Base-by-base conservation (phyloP, 495 filamentous ascomycete genomes). In the Podospora didyma region DNA sequence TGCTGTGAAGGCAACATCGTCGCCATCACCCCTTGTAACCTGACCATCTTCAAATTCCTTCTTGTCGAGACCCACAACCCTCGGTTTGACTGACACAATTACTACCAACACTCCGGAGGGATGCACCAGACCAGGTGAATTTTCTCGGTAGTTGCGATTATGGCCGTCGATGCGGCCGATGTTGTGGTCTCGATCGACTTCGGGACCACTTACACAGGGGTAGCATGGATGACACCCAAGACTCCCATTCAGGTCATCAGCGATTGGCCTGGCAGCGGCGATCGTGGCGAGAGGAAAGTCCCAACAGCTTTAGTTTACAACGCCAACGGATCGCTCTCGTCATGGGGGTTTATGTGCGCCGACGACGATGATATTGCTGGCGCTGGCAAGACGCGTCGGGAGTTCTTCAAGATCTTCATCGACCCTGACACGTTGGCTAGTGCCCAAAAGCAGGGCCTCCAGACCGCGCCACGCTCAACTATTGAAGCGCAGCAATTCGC, bases 381-480 rank as follows among this genome's bases (percentile, higher is more conserved):
- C 22, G 47, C 74, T 10, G 67, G 49, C 28, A 73, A 69, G 55
- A 50, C 42, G 28, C 64, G 64, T 39, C 51, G 73, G 39, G 80
- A 82, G 53, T 85, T 80, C 69, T 86, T 87, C 76, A 87, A 87
- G 63, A 78, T 83, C 39, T 81, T 77, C 56, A 73, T 87, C 19
- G 81, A 84, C 31, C 67, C 59, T 34, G 60, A 65, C 19, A 67
- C 68, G 11, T 50, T 73, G 2, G 57, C 56, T 7, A 53, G 73
- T 23, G 65, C 71, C 16, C 73, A 72, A 39, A 66, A 71, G 16
- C 69, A 70, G 41, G 72, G 64, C 47, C 62, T 72, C 34, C 45
- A 64, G 24, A 62, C 65, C 39, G 60, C 68, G 44, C 66, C 65
- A 0, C 54, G 51, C 26, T 68, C 64, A 7, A 63, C 72, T 19